Evolutionary conservation across 805 yeast genomes (phyloP).

Genomic region (Candida anglica): DNA sequence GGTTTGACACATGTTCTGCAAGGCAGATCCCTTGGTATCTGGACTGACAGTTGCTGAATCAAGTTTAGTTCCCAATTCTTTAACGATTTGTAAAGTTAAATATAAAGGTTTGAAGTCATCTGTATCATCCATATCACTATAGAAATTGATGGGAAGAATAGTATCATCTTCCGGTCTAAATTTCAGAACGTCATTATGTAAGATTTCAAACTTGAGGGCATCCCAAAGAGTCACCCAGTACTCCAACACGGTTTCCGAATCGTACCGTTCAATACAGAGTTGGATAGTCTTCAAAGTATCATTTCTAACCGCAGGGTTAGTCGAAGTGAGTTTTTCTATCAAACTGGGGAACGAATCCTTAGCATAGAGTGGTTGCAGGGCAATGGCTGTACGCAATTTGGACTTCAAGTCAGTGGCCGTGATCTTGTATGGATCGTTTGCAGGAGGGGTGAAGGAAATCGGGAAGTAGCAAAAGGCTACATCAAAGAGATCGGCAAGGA

Average conservation of each 20-base stretch:
- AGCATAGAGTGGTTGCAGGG: conserved; percentile 60
- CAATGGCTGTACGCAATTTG: conserved; percentile 57
- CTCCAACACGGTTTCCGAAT: conserved; percentile 43
- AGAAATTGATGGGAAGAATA: conserved; percentile 24
- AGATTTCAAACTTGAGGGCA: conserved; percentile 81
- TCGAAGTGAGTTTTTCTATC: conserved; percentile 73
- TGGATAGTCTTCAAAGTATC: conserved; percentile 68
- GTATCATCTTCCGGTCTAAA: conserved; percentile 21
- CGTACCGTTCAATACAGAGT: conserved; percentile 52
- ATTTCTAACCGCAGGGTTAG: conserved; percentile 65
- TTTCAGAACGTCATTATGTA: conserved; percentile 59
- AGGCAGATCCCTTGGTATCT: background rate
- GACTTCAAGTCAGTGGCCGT: conserved; percentile 68
- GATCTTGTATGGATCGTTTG: conserved; percentile 81
- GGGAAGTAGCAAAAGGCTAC: conserved; percentile 94
- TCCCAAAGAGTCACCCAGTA: conserved; percentile 82
- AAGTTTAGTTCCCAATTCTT: conserved; percentile 29
- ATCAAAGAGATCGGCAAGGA: conserved; percentile 73
- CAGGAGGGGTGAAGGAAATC: conserved; percentile 89
- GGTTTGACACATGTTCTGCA: conserved; percentile 29
- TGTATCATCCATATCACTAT: conserved; percentile 21
- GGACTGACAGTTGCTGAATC: background rate
- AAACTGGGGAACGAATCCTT: conserved; percentile 73
- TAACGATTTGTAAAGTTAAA: conserved; percentile 34
- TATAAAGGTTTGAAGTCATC: conserved; percentile 33